A percentile compares a stretch with the other conserved stretches of the same genome.
phyloP scores from a whole-genome alignment of 1,284 basidiomycete genomes.

The Leccinum pallidistipes region DNA sequence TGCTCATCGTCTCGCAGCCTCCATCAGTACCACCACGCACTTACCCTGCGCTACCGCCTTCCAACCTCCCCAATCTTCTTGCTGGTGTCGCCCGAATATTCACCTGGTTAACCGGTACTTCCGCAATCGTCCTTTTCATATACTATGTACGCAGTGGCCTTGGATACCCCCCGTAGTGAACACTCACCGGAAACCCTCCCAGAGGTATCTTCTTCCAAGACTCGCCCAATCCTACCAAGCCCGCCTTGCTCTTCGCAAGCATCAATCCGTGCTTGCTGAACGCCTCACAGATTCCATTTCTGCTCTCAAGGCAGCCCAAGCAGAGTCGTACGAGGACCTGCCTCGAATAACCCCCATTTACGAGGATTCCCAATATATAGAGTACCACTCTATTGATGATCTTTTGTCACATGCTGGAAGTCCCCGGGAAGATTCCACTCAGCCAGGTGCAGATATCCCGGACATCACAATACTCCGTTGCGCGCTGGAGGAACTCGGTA shows the following conservation, averaged over 20 bases:
- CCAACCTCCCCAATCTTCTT: slow-evolving; percentile 64
- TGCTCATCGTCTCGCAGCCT: slow-evolving; percentile 39
- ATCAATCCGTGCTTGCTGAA: slow-evolving; percentile 55
- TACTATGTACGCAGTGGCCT: slow-evolving; percentile 54
- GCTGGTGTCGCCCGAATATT: slow-evolving; percentile 59
- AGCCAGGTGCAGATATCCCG: slow-evolving; percentile 42
- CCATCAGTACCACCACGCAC: slow-evolving; percentile 62
- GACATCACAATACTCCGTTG: slow-evolving; percentile 60
- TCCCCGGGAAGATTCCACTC: slow-evolving; percentile 24
- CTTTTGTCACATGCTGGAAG: slow-evolving; percentile 37
- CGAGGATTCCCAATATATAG: slow-evolving; percentile 48
- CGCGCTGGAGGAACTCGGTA: slow-evolving; percentile 50
- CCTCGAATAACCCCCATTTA: slow-evolving; percentile 50
- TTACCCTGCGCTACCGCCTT: slow-evolving; percentile 70
- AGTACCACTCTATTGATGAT: slow-evolving; percentile 49
- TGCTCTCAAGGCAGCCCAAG: slow-evolving; percentile 52
- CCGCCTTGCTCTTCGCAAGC: slow-evolving; percentile 55
- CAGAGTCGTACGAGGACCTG: slow-evolving; percentile 52
- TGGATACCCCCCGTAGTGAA: background rate
- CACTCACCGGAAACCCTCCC: slow-evolving; percentile 11
- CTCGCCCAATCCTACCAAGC: slow-evolving; percentile 58
- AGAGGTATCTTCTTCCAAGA: slow-evolving; percentile 70
- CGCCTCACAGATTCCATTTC: slow-evolving; percentile 54
- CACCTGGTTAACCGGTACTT: slow-evolving; percentile 67
- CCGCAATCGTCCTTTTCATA: slow-evolving; percentile 53